Conservation (phyloP, 2,329 filamentous ascomycete species). For the Ramularia endophylla region DNA sequence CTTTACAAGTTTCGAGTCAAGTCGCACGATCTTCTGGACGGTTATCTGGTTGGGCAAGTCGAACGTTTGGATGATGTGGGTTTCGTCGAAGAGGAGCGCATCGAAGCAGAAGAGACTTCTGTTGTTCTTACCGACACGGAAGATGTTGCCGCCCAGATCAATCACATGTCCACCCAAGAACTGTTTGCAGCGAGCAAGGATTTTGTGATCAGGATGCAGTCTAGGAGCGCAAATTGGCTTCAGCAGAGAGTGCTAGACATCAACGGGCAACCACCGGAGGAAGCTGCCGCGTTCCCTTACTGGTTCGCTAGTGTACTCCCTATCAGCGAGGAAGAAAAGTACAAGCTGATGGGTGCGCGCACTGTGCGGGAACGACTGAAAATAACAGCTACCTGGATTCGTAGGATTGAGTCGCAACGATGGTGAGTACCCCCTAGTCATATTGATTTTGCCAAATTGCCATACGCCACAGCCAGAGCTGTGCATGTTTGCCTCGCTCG, state of each 20-base stretch:
- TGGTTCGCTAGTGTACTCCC: conserved; percentile 84
- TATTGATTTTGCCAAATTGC: conserved; percentile 3
- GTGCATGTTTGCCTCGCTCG: conserved; percentile 4
- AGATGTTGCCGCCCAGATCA: conserved; percentile 36
- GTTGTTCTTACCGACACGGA: conserved; percentile 19
- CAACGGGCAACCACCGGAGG: conserved; percentile 71
- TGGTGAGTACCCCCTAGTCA: conserved; percentile 57
- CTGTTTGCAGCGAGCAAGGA: conserved; percentile 59
- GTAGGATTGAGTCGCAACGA: conserved; percentile 61
- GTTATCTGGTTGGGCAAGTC: conserved; percentile 69
- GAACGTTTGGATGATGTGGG: conserved; percentile 78
- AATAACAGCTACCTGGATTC: conserved; percentile 74
- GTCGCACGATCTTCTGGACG: conserved; percentile 61
- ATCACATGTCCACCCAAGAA: conserved; percentile 61
- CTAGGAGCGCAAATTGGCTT: conserved; percentile 67
- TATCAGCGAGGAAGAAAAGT: conserved; percentile 72
- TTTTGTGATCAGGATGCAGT: conserved; percentile 65
- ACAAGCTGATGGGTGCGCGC: conserved; percentile 63
- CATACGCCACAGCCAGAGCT: conserved; percentile 9
- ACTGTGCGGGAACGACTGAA: conserved; percentile 78
- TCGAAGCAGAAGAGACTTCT: conserved; percentile 64
- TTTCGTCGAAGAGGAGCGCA: conserved; percentile 69
- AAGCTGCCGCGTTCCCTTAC: conserved; percentile 75
- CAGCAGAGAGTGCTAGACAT: conserved; percentile 64
- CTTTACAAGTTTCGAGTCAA: conserved; percentile 69